phyloP scores from a whole-genome alignment of 1,284 basidiomycete species.

The Heterobasidion irregulare region DNA sequence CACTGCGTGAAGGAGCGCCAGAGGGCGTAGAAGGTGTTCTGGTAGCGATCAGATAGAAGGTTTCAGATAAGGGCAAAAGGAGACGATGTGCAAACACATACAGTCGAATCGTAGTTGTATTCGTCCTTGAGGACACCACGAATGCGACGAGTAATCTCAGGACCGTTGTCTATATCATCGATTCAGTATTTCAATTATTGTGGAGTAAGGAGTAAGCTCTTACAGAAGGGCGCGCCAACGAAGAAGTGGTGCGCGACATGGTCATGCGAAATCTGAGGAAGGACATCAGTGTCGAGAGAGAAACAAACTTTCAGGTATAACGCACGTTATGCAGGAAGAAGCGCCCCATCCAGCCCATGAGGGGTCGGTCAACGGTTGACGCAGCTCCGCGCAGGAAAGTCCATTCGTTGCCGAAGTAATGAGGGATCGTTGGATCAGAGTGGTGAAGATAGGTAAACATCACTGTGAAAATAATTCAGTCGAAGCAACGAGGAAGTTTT shows the following conservation, averaged over 20 bases:
- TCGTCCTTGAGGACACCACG: constrained; percentile 17
- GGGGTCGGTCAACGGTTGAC: constrained; percentile 38
- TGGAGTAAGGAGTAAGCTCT: constrained; percentile 6
- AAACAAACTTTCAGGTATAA: constrained; percentile 1
- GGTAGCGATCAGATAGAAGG: not conserved
- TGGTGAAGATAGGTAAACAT: constrained; percentile 71
- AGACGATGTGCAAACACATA: not conserved
- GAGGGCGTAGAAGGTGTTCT: constrained; percentile 25
- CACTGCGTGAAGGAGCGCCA: constrained; percentile 31
- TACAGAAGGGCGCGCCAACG: constrained; percentile 44
- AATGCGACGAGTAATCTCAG: constrained; percentile 22
- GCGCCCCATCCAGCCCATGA: constrained; percentile 44
- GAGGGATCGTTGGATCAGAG: constrained; percentile 51
- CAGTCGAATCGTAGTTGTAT: constrained; percentile 20
- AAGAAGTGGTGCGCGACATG: constrained; percentile 48
- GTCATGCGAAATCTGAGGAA: constrained; percentile 30
- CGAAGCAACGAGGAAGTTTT: not conserved
- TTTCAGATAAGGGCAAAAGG: not conserved
- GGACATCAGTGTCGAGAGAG: not conserved
- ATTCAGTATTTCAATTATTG: not conserved
- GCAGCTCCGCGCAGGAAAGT: constrained; percentile 44
- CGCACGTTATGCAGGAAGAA: constrained; percentile 44
- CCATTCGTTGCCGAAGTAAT: constrained; percentile 44
- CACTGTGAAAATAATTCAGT: constrained; percentile 34
- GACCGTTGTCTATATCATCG: constrained; percentile 19